A percentile compares a stretch with the other conserved stretches of the same genome.
These are phyloP conservation scores for Blastomyces gilchristii DNA, from an alignment of 2,329 filamentous ascomycete genomes.

Conservation along the genomic window DNA sequence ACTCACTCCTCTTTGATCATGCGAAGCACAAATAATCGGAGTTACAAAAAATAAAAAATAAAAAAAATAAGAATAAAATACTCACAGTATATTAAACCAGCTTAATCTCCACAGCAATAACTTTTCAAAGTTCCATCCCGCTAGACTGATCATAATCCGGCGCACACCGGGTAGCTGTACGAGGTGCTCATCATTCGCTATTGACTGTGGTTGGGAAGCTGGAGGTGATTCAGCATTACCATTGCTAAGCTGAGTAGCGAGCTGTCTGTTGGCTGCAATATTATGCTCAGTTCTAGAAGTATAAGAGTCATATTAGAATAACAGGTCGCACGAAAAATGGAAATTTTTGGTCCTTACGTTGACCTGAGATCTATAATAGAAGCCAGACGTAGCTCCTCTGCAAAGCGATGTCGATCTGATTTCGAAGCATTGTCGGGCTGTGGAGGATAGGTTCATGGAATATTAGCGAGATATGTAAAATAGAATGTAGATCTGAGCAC, in stretches of 20 bases:
- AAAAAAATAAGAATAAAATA: background rate
- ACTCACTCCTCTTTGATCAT: background rate
- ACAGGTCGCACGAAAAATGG: background rate
- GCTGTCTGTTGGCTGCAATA: constrained; percentile 54
- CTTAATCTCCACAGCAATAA: constrained; percentile 58
- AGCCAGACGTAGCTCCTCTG: constrained; percentile 51
- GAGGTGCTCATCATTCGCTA: constrained; percentile 44
- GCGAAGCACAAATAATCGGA: too few relatives aligned
- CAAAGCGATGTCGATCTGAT: constrained; percentile 51
- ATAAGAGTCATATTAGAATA: background rate
- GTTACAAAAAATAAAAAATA: background rate
- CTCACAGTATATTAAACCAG: constrained; percentile 55
- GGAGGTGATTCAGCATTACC: background rate
- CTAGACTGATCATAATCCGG: constrained; percentile 62
- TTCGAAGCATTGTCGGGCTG: constrained; percentile 58
- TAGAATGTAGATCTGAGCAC: background rate
- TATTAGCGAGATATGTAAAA: background rate
- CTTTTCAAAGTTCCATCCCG: constrained; percentile 59
- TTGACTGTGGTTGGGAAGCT: constrained; percentile 32
- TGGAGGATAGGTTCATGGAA: background rate
- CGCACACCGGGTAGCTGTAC: constrained; percentile 52
- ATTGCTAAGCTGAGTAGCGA: constrained; percentile 29
- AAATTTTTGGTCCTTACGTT: constrained; percentile 40
- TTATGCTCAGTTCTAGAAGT: constrained; percentile 58
- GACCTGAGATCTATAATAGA: constrained; percentile 73